Evolutionary conservation across 2,329 filamentous ascomycete species (phyloP).

Genomic region (Fusarium oligoseptatum): DNA sequence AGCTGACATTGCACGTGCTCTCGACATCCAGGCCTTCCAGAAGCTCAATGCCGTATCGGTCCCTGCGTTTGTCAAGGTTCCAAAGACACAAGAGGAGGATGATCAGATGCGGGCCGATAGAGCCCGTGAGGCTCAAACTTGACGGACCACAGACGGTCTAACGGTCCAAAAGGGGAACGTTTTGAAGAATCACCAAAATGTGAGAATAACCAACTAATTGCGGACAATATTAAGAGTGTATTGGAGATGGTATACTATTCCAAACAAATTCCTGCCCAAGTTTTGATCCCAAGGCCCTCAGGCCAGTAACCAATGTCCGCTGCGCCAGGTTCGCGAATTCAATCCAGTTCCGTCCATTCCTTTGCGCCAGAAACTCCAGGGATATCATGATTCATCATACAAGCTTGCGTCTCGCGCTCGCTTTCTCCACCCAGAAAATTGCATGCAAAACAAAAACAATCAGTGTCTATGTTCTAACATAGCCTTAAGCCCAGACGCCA

Average conservation of each 20-base stretch:
- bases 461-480: slow-evolving; percentile 16
- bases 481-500: slow-evolving; percentile 44
- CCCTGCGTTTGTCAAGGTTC: slow-evolving; percentile 27
- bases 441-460: slow-evolving; percentile 4
- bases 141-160: neutral
- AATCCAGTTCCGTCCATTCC: slow-evolving; percentile 21
- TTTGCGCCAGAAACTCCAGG: slow-evolving; percentile 42
- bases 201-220: neutral
- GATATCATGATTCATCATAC: slow-evolving; percentile 47
- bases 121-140: slow-evolving; percentile 9
- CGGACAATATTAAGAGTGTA: slow-evolving; percentile 41
- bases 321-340: slow-evolving; percentile 33
- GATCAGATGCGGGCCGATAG: slow-evolving; percentile 19
- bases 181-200: neutral
- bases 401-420: slow-evolving; percentile 31
- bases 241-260: slow-evolving; percentile 44
- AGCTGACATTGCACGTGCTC: slow-evolving; percentile 35
- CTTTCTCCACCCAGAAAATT: slow-evolving; percentile 28
- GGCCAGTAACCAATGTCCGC: slow-evolving; percentile 26
- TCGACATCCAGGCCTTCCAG: slow-evolving; percentile 14
- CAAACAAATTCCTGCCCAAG: slow-evolving; percentile 26
- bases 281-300: slow-evolving; percentile 34
- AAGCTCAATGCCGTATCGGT: slow-evolving; percentile 18
- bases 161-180: neutral
- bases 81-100: slow-evolving; percentile 19